Evolutionary conservation across 495 filamentous ascomycete species (phyloP), one percentile per base, ranked within the genome.

Genomic region (Articulospora tetracladia): DNA sequence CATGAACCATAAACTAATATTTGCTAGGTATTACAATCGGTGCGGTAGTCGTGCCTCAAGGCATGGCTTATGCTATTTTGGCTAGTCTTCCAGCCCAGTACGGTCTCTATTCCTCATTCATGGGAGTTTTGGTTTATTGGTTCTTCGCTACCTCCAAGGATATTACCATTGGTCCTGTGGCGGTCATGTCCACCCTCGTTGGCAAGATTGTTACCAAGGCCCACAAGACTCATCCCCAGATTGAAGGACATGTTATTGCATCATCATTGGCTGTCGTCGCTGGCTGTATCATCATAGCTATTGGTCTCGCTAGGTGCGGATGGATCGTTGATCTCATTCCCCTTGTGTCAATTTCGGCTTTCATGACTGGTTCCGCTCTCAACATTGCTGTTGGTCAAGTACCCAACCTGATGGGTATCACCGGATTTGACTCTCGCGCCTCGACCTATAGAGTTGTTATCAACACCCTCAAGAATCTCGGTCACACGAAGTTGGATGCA

Each of bases 131-230:
- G 60, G 72, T 97, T 51, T 99, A 99, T 66, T 98, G 94, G 94
- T 95, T 98, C 72, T 98, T 98, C 66, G 94, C 94, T 1, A 98
- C 94, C 1, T 98, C 95, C 0, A 98, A 98, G 69, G 94, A 98
- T 73, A 98, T 98, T 69, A 98, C 94, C 8, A 98, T 98, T 54
- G 94, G 94, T n/a, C 95, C 94, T 44, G 94, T 98, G 48, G 94
- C 94, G 52, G 94, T 98, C 57, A 86, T 97, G 82, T 98, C 94
- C 0, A 95, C 91, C 12, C 72, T 99, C 41, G 88, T 87, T 7
- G 94, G 94, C 47, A 86, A 86, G 30, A 84, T 99, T 32, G 85
- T 98, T 39, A 61, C 77, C 11, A 75, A 87, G 10, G 83, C 87
- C 7, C 65, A 73, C 20, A 71, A 75, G 4, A 72, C 74, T 12